Conservation (phyloP, 768 basidiomycete genomes). For the Amylocystis lapponica region DNA sequence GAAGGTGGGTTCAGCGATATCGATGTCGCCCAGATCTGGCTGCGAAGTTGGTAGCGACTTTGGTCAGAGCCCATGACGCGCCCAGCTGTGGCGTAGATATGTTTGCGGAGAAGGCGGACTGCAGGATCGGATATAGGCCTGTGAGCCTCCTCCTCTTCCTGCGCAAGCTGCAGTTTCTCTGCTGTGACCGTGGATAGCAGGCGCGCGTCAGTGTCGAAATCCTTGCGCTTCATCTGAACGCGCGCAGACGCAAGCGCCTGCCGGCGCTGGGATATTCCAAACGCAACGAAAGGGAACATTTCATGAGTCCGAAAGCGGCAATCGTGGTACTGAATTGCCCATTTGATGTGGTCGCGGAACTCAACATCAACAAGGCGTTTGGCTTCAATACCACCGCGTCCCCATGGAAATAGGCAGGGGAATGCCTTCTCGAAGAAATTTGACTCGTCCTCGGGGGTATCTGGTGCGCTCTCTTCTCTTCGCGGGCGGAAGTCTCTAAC, state of each 20-base stretch:
- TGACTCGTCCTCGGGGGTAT: background rate
- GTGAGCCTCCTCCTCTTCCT: slow-evolving; percentile 25
- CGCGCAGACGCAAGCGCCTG: slow-evolving; percentile 22
- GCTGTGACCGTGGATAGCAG: slow-evolving; percentile 22
- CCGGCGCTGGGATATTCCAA: slow-evolving; percentile 25
- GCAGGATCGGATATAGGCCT: slow-evolving; percentile 7
- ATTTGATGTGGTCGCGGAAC: slow-evolving; percentile 24
- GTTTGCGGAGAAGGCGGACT: slow-evolving; percentile 7
- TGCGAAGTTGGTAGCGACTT: slow-evolving; percentile 12
- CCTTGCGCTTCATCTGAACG: slow-evolving; percentile 27
- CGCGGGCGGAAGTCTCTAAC: slow-evolving; percentile 13
- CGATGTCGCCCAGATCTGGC: slow-evolving; percentile 33
- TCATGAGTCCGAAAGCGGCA: slow-evolving; percentile 26
- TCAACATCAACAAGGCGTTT: background rate
- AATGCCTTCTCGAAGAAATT: slow-evolving; percentile 15
- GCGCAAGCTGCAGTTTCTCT: slow-evolving; percentile 27
- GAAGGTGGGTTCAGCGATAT: slow-evolving; percentile 25
- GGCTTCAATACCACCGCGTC: slow-evolving; percentile 17
- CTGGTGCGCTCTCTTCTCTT: no score
- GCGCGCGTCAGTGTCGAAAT: slow-evolving; percentile 18
- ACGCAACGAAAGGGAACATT: slow-evolving; percentile 27
- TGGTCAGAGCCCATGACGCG: slow-evolving; percentile 16
- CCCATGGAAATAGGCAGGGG: slow-evolving; percentile 19
- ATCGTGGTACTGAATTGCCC: slow-evolving; percentile 26
- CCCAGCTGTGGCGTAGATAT: slow-evolving; percentile 11